phyloP scores from a whole-genome alignment of 495 filamentous ascomycete species.

The Wilcoxina mikolae region DNA sequence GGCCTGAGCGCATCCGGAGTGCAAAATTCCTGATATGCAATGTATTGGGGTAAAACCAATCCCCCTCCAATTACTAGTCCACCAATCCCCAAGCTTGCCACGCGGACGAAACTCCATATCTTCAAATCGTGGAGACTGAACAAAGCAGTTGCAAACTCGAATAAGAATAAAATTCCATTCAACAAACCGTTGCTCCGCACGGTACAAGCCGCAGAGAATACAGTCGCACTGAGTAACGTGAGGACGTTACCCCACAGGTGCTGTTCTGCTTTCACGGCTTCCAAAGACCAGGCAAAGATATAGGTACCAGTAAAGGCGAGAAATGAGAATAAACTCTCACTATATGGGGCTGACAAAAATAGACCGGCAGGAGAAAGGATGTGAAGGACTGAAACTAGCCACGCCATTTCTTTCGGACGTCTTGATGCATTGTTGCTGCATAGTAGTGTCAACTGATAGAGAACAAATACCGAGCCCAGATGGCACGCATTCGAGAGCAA shows the following conservation, averaged over 20 bases:
- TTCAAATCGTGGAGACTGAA: slow-evolving; percentile 21
- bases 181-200: slow-evolving; percentile 80
- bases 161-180: slow-evolving; percentile 58
- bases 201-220: slow-evolving; percentile 51
- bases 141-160: slow-evolving; percentile 33
- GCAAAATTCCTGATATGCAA: slow-evolving; percentile 67
- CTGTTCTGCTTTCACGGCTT: slow-evolving; percentile 3
- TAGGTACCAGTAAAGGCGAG: slow-evolving; percentile 61
- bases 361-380: slow-evolving; percentile 74
- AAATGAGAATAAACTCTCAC: slow-evolving; percentile 65
- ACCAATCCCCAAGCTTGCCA: slow-evolving; percentile 43
- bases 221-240: slow-evolving; percentile 13
- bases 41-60: slow-evolving; percentile 52
- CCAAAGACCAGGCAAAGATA: slow-evolving; percentile 47
- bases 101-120: slow-evolving; percentile 30
- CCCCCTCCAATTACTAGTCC: slow-evolving; percentile 54
- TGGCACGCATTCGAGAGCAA: slow-evolving; percentile 56
- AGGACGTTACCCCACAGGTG: slow-evolving; percentile 10
- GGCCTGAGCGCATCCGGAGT: slow-evolving; percentile 34
- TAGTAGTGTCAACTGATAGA: slow-evolving; percentile 45
- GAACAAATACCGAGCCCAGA: slow-evolving; percentile 52
- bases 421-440: slow-evolving; percentile 13
- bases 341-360: slow-evolving; percentile 78
- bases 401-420: not conserved
- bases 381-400: slow-evolving; percentile 46